phyloP scores from a whole-genome alignment of 805 yeast genomes.

The Hanseniaspora thailandica region DNA sequence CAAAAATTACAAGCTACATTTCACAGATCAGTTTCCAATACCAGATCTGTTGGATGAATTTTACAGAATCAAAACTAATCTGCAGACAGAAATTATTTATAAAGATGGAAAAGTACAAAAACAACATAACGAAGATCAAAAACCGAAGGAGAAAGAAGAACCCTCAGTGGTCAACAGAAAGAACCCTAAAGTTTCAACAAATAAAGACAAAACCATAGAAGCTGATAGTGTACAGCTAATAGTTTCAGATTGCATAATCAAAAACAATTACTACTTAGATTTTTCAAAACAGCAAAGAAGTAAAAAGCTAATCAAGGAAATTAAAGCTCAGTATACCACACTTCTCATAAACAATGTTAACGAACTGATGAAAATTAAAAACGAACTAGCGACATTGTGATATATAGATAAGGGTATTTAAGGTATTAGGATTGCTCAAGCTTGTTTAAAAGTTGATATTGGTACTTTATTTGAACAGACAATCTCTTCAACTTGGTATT shows the following conservation, averaged over 20 bases:
- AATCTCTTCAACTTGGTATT: neutral
- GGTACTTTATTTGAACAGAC: neutral
- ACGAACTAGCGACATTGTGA: neutral
- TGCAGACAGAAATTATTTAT: neutral
- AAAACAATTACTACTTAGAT: neutral
- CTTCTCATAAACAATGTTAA: neutral
- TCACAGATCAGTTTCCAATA: neutral
- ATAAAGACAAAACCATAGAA: neutral
- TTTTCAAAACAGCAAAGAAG: slow-evolving; percentile 1
- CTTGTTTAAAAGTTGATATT: neutral
- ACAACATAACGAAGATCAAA: neutral
- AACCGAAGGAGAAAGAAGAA: neutral
- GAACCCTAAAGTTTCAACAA: neutral
- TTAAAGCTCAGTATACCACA: neutral
- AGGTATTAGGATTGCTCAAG: neutral
- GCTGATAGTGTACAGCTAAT: neutral
- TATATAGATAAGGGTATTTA: neutral
- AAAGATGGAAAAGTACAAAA: neutral
- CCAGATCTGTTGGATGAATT: neutral
- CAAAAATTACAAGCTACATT: slow-evolving; percentile 1
- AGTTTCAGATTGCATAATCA: neutral
- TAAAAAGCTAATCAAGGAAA: neutral
- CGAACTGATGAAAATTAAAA: neutral
- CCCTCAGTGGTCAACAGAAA: neutral
- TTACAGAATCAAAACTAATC: neutral